Evolutionary conservation across 1,139 yeast genomes (phyloP).

Genomic region (Arxiozyma slooffiae): DNA sequence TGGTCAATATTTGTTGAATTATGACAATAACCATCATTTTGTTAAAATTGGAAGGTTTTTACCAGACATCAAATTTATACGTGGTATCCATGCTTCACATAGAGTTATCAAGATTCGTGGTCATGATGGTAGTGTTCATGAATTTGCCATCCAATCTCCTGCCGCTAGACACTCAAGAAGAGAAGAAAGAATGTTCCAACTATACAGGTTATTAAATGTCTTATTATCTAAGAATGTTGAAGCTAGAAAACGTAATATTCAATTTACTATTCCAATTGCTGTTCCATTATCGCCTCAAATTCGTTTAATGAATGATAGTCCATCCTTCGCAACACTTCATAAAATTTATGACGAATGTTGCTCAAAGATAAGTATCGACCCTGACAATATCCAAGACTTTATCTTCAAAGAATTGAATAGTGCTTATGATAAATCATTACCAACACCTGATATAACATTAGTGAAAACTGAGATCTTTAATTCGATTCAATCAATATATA

Average conservation of each 20-base stretch:
- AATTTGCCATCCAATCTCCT: constrained; percentile 94
- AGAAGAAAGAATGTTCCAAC: constrained; percentile 87
- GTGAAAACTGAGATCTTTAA: constrained; percentile 83
- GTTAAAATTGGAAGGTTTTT: constrained; percentile 86
- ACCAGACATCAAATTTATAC: constrained; percentile 77
- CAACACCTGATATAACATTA: constrained; percentile 84
- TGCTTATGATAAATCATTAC: constrained; percentile 85
- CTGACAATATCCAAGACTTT: constrained; percentile 86
- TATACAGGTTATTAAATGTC: constrained; percentile 80
- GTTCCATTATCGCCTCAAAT: constrained; percentile 93
- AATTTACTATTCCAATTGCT: constrained; percentile 82
- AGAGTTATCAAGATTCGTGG: constrained; percentile 86
- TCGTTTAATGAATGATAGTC: constrained; percentile 78
- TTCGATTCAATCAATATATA: constrained; percentile 77
- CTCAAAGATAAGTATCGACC: constrained; percentile 56
- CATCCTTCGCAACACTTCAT: constrained; percentile 70
- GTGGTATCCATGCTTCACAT: constrained; percentile 90
- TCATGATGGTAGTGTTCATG: constrained; percentile 82
- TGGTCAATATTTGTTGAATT: constrained; percentile 81
- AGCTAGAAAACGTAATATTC: constrained; percentile 75
- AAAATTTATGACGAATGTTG: constrained; percentile 85
- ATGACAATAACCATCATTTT: constrained; percentile 79
- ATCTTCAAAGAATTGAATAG: constrained; percentile 81
- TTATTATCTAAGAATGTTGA: constrained; percentile 74
- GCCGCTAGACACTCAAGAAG: constrained; percentile 96